Evolutionary conservation across 2,329 filamentous ascomycete species (phyloP).

Genomic region (Claviceps lovelessii): DNA sequence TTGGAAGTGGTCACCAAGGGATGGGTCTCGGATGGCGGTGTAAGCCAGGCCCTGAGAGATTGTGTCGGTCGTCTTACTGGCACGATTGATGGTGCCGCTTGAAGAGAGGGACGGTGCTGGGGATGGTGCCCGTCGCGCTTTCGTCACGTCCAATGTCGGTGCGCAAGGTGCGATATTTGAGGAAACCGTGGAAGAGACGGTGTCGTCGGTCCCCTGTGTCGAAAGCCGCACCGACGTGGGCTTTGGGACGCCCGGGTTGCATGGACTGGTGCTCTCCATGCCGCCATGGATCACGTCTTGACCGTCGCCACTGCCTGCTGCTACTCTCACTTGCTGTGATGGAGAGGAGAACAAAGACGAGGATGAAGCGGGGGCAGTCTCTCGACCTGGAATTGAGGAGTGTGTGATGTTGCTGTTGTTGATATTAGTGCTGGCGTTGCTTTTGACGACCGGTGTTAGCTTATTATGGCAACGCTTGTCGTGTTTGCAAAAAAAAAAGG

Average conservation of each 20-base stretch:
- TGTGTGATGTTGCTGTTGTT: neutral
- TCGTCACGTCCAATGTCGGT: neutral
- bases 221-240: neutral
- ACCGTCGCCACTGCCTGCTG: neutral
- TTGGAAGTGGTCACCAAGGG: neutral
- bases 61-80: neutral
- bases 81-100: neutral
- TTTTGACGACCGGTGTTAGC: neutral
- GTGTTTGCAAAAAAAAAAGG: neutral
- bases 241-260: neutral
- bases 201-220: neutral
- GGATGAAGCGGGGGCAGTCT: neutral
- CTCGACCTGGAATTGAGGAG: neutral
- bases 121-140: neutral
- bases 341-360: neutral
- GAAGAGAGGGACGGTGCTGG: neutral
- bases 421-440: neutral
- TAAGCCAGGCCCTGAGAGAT: neutral
- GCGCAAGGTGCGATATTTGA: neutral
- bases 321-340: neutral
- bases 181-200: neutral
- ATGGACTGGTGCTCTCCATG: neutral
- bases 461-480: neutral
- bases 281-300: neutral
- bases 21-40: conserved; percentile 1